Evolutionary conservation across 2,329 filamentous ascomycete genomes (phyloP).

Genomic region (Amylocarpus encephaloides): DNA sequence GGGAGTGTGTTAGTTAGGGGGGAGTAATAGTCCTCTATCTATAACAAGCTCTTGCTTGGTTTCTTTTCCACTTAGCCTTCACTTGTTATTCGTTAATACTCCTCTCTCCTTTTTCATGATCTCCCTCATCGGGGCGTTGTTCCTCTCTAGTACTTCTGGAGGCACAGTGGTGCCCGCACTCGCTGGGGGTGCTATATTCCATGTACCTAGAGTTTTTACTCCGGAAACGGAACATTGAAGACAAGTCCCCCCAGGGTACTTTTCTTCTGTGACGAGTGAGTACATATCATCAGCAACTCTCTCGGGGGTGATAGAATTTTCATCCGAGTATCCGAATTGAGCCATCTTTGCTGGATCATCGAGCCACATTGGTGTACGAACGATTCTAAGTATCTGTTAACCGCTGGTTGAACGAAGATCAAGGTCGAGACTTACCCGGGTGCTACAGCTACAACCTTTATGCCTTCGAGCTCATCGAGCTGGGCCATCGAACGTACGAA

Average conservation of each 20-base stretch:
- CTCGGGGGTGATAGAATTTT: conserved; percentile 5
- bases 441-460: conserved; percentile 32
- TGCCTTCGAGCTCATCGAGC: conserved; percentile 29
- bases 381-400: conserved; percentile 3
- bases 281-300: conserved; percentile 11
- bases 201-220: conserved; percentile 5
- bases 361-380: conserved; percentile 16
- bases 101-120: conserved; percentile 8
- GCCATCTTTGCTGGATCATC: conserved; percentile 10
- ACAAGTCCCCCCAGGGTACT: conserved; percentile 10
- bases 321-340: conserved; percentile 4
- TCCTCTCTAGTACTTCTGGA: conserved; percentile 4
- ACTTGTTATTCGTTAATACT: no score
- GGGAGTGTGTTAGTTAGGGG: no score
- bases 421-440: conserved; percentile 24
- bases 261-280: conserved; percentile 4
- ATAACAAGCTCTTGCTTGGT: no score
- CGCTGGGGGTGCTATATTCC: conserved; percentile 11
- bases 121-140: conserved; percentile 6
- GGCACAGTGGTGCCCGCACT: conserved; percentile 2
- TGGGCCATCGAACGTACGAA: conserved; percentile 33
- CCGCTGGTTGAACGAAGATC: neutral
- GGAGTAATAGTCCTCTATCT: no score
- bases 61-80: no score
- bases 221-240: conserved; percentile 2